phyloP scores from a whole-genome alignment of 192 early-diverging fungal genomes.

The Pilaira anomala region DNA sequence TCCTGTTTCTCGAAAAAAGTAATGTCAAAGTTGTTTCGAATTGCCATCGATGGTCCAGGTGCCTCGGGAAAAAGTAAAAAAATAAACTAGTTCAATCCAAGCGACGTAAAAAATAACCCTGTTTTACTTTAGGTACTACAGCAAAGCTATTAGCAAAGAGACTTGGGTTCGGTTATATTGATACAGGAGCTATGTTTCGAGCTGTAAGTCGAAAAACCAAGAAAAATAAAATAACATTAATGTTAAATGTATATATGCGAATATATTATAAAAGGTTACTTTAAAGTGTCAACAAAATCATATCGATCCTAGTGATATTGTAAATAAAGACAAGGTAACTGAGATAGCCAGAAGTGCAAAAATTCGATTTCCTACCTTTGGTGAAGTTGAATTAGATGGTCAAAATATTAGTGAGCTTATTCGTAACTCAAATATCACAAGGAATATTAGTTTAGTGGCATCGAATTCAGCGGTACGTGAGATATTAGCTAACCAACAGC shows the following conservation, averaged over 20 bases:
- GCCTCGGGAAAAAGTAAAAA: conserved; percentile 77
- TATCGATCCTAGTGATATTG: conserved; percentile 40
- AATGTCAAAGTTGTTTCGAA: conserved; percentile 47
- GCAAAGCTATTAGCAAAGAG: conserved; percentile 63
- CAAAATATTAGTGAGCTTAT: conserved; percentile 66
- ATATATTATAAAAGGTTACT: conserved; percentile 34
- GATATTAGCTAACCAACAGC: conserved; percentile 53
- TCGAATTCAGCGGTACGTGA: conserved; percentile 53
- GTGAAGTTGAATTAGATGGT: conserved; percentile 40
- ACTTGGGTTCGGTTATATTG: conserved; percentile 72
- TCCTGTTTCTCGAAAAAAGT: not conserved
- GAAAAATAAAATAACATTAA: not conserved
- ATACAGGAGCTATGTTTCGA: conserved; percentile 70
- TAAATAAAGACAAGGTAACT: conserved; percentile 32
- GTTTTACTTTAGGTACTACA: conserved; percentile 50
- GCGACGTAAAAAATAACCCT: not conserved
- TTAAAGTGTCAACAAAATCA: conserved; percentile 34
- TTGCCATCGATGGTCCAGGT: conserved; percentile 81
- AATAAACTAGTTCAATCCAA: too few relatives aligned
- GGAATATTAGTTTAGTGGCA: conserved; percentile 58
- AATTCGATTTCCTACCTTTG: conserved; percentile 23
- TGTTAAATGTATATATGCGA: not conserved
- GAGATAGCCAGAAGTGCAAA: conserved; percentile 24
- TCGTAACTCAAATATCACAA: conserved; percentile 52
- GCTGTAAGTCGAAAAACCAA: conserved; percentile 32